Evolutionary conservation across 345 rosid genomes (phyloP).

Genomic region (Durio zibethinus): DNA sequence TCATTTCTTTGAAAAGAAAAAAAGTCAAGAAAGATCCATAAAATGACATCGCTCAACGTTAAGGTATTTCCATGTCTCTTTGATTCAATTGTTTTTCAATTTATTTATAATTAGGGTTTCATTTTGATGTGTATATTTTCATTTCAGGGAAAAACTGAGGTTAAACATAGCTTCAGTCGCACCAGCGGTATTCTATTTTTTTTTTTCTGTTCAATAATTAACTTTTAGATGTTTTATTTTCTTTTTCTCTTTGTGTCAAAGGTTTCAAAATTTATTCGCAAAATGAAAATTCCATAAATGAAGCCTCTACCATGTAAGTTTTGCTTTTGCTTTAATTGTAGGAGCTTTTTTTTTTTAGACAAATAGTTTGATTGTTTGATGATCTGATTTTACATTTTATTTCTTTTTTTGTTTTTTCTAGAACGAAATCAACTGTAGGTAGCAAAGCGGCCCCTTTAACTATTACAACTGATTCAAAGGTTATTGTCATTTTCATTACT

Average conservation of each 20-base stretch:
- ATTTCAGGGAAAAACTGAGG: conserved; percentile 8
- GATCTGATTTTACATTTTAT: neutral
- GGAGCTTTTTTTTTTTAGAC: neutral
- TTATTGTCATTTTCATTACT: conserved; percentile 16
- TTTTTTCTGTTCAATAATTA: neutral
- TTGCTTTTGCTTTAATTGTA: neutral
- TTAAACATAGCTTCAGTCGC: neutral
- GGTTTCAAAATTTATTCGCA: conserved; percentile 50
- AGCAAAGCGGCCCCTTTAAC: conserved; percentile 29
- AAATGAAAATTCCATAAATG: conserved; percentile 34
- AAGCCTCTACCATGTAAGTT: conserved; percentile 43
- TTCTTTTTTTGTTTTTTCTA: conserved; percentile 9
- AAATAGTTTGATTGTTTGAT: neutral
- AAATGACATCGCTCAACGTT: conserved; percentile 9
- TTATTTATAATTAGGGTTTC: neutral
- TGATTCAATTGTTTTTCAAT: no score
- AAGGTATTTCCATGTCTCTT: neutral
- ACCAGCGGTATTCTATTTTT: neutral
- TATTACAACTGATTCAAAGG: conserved; percentile 43
- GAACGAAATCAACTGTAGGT: conserved; percentile 32
- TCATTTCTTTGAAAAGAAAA: neutral
- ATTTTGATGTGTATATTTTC: neutral
- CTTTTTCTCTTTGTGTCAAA: conserved; percentile 10
- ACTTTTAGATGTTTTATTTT: neutral
- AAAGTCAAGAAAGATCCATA: neutral